These are phyloP conservation scores for Haplosporangium sp. DNA, from an alignment of 371 early-diverging fungal species.

Conservation along the genomic window DNA sequence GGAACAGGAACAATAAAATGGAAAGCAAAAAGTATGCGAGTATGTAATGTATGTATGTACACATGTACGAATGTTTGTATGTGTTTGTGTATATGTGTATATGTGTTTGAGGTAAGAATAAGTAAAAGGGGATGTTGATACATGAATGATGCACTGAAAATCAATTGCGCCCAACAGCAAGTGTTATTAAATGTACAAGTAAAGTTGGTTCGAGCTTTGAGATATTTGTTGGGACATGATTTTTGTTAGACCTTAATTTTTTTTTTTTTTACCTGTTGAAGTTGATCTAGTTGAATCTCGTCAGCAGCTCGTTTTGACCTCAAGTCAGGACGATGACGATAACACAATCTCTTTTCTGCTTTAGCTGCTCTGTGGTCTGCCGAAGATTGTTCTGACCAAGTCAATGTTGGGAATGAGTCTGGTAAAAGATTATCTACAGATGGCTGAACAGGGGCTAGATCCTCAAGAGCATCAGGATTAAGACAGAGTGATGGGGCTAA, in stretches of 20 bases:
- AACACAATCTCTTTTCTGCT: conserved; percentile 44
- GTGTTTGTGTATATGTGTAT: too few relatives aligned
- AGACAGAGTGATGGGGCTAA: conserved; percentile 47
- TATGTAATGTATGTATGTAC: too few relatives aligned
- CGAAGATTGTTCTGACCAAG: conserved; percentile 47
- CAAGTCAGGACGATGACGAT: conserved; percentile 47
- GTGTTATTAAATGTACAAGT: neutral
- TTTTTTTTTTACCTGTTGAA: conserved; percentile 50
- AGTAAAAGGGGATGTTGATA: too few relatives aligned
- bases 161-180: too few relatives aligned
- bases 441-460: conserved; percentile 47
- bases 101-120: too few relatives aligned
- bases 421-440: conserved; percentile 29
- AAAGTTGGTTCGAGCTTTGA: neutral
- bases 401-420: conserved; percentile 30
- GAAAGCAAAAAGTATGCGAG: too few relatives aligned
- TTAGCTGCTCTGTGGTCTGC: conserved; percentile 27
- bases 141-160: too few relatives aligned
- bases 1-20: too few relatives aligned
- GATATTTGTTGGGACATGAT: neutral
- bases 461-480: conserved; percentile 45
- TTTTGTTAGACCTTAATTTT: neutral
- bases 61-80: too few relatives aligned
- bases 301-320: conserved; percentile 52
- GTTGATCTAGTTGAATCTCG: conserved; percentile 41